phyloP scores from a whole-genome alignment of 495 filamentous ascomycete genomes.

The Penicillium verhagenii region DNA sequence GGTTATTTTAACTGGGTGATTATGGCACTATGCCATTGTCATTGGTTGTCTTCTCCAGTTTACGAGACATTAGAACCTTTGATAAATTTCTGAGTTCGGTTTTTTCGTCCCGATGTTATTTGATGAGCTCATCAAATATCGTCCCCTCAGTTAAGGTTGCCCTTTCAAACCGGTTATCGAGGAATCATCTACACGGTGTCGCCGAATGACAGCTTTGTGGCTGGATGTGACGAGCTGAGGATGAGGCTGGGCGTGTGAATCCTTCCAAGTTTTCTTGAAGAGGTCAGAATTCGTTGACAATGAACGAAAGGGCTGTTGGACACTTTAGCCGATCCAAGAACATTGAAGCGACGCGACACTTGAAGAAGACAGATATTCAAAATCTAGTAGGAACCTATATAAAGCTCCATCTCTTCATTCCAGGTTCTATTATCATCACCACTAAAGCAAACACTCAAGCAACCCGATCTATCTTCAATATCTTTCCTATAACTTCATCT shows the following conservation, averaged over 20 bases:
- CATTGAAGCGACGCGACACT: background rate
- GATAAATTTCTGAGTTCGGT: background rate
- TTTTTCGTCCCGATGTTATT: background rate
- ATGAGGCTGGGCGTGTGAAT: background rate
- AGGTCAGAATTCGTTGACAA: background rate
- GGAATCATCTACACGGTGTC: background rate
- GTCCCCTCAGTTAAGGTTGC: background rate
- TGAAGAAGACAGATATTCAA: background rate
- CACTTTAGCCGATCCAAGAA: background rate
- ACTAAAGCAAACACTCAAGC: background rate
- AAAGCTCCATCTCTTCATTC: background rate
- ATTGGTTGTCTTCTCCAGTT: background rate
- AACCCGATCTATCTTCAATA: background rate
- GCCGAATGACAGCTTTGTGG: background rate
- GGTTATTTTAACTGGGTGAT: background rate
- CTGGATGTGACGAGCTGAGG: background rate
- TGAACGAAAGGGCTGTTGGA: background rate
- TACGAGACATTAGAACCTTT: background rate
- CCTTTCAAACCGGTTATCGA: background rate
- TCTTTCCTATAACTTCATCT: background rate
- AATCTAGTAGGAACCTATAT: background rate
- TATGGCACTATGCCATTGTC: background rate
- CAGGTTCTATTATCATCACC: background rate
- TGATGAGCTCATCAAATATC: background rate
- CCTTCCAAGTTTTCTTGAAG: background rate